Base-by-base conservation (phyloP, 352 stramenopile genomes). In the Phytophthora aleatoria region DNA sequence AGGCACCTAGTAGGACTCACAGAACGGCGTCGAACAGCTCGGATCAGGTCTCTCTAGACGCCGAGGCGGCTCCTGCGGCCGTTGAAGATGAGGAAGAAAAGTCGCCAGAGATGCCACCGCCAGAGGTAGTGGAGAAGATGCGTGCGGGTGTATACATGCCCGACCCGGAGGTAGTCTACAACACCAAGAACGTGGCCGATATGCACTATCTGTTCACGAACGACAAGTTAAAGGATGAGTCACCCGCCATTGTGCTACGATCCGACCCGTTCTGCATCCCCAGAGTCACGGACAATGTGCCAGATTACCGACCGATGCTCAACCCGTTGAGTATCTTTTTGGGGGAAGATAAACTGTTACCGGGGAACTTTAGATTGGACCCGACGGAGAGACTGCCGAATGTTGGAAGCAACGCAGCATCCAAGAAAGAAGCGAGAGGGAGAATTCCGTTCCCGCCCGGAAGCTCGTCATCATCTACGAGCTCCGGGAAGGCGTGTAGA, bases 221-320 rank as follows among this genome's bases (percentile, higher is more conserved):
- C 64, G 76, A 88, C 69, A 82, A 82, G 61, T 55, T 88, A 5
- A 86, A 88, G 69, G 71, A 83, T 31, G 61, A 85, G 42, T 71
- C 76, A 10, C 66, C 80, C 7, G 76, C 77, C 2, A 48, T 76
- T 28, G 80, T 89, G 50, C 57, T 89, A 31, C 57, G 74, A 20
- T 83, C 63, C 4, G 82, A 91, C 55, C 82, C 84, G 56, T 92
- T 89, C 56, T 88, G 79, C 35, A 92, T 92, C 61, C 84, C 84
- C 15, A 71, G 84, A 28, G 74, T 85, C 27, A 89, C 84, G 13
- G 84, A 92, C 71, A 90, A 90, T 58, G 84, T 91, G 38, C 53
- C 67, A 11, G 81, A 86, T 50, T 92, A 92, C 66, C 73, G 81
- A 0, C 84, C 84, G 0, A 75, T 69, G 50, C 83, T 90, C 59